A percentile compares a stretch with the other conserved stretches of the same genome.
These are phyloP conservation scores for Ogataea trehaloabstinens DNA, from an alignment of 805 yeast genomes.

Conservation along the genomic window DNA sequence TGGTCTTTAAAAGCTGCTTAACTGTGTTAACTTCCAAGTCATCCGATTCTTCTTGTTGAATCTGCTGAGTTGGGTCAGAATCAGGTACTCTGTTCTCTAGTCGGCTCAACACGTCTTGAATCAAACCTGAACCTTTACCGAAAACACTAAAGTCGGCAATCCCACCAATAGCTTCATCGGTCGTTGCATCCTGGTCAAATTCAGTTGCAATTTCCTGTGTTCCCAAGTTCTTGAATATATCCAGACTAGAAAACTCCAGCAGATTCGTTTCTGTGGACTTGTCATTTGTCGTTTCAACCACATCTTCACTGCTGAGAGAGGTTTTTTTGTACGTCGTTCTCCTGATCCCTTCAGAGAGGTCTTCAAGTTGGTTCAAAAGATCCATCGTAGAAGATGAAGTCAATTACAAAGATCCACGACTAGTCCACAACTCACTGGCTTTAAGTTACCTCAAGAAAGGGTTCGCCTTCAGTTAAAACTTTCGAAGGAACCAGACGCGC, in stretches of 20 bases:
- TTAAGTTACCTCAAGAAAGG: too few species aligned
- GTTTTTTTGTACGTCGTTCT: not conserved
- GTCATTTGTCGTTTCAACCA: not conserved
- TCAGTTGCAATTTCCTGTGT: conserved; percentile 1
- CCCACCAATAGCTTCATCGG: not conserved
- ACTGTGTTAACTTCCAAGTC: too few species aligned
- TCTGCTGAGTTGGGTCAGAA: too few species aligned
- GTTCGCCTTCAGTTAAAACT: too few species aligned
- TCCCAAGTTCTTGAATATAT: conserved; percentile 2
- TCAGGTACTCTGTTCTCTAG: conserved; percentile 7
- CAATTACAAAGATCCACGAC: too few species aligned
- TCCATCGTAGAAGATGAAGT: too few species aligned
- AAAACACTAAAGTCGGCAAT: conserved; percentile 10
- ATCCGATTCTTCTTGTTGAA: too few species aligned
- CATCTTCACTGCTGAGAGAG: not conserved
- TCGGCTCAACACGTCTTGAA: conserved; percentile 16
- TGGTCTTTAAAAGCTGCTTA: too few species aligned
- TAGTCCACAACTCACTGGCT: too few species aligned
- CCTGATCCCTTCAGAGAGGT: not conserved
- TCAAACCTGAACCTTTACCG: conserved; percentile 15
- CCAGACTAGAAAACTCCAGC: conserved; percentile 4
- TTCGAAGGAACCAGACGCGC: conserved; percentile 1
- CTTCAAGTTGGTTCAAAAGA: conserved; percentile 1
- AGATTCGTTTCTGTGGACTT: not conserved
- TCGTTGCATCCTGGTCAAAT: not conserved